Percentiles rank a stretch among this genome's conserved stretches.
phyloP scores from a whole-genome alignment of 768 basidiomycete genomes.

The Leccinellum luteum region DNA sequence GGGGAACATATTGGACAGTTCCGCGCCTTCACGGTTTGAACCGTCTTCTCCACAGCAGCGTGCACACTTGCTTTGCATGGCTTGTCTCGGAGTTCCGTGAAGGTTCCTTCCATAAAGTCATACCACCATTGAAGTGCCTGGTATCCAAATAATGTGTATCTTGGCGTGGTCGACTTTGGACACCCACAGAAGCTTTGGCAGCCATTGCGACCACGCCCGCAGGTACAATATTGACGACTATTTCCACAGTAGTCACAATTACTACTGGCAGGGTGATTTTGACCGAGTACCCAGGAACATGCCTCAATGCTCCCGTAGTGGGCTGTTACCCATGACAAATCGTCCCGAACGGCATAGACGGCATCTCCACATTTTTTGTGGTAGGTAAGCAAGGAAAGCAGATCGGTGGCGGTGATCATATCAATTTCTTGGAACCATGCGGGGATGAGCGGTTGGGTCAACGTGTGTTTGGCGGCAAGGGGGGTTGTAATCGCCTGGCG shows the following conservation, averaged over 20 bases:
- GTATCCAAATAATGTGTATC: background rate
- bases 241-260: no score
- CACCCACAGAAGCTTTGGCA: background rate
- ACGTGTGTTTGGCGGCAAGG: conserved; percentile 26
- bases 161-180: background rate
- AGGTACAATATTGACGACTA: no score
- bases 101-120: conserved; percentile 9
- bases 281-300: conserved; percentile 12
- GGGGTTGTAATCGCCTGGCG: conserved; percentile 20
- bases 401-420: conserved; percentile 25
- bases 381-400: conserved; percentile 27
- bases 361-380: conserved; percentile 18
- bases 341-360: background rate
- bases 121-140: conserved; percentile 18
- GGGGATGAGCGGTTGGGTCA: conserved; percentile 25
- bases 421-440: conserved; percentile 26
- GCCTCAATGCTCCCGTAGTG: conserved; percentile 9
- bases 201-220: no score
- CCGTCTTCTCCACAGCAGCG: background rate
- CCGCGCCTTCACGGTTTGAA: background rate
- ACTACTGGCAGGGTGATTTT: no score
- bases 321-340: conserved; percentile 12
- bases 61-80: conserved; percentile 16
- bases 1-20: background rate
- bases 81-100: conserved; percentile 14